Evolutionary conservation across 352 stramenopile species (phyloP).

Genomic region (Phytopythium ostracodes): DNA sequence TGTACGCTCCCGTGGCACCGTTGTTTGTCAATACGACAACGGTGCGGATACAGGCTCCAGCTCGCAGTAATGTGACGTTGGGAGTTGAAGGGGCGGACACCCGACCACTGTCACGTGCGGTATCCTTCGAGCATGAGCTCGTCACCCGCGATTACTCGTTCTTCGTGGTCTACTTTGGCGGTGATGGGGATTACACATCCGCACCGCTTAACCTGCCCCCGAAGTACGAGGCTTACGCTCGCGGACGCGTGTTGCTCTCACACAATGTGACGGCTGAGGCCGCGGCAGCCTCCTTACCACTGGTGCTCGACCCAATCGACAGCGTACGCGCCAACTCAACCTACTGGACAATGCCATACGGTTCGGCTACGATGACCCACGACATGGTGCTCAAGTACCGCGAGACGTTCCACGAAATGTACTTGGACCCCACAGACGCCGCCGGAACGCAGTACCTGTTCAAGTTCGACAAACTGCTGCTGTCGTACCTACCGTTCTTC

Average conservation of each 20-base stretch:
- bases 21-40: slow-evolving; percentile 93
- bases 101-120: slow-evolving; percentile 65
- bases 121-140: slow-evolving; percentile 83
- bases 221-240: slow-evolving; percentile 90
- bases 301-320: slow-evolving; percentile 71
- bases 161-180: slow-evolving; percentile 73
- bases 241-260: slow-evolving; percentile 90
- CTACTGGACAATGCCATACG: slow-evolving; percentile 75
- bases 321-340: slow-evolving; percentile 45
- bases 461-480: slow-evolving; percentile 76
- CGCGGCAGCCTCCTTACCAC: slow-evolving; percentile 34
- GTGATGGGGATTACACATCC: slow-evolving; percentile 59
- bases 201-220: slow-evolving; percentile 93
- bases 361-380: slow-evolving; percentile 70
- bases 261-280: slow-evolving; percentile 88
- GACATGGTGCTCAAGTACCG: slow-evolving; percentile 92
- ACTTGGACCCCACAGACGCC: slow-evolving; percentile 42
- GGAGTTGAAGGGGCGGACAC: slow-evolving; percentile 50
- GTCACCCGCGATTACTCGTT: slow-evolving; percentile 90
- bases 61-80: slow-evolving; percentile 67
- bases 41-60: slow-evolving; percentile 75
- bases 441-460: slow-evolving; percentile 53
- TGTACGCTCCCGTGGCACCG: slow-evolving; percentile 80
- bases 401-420: slow-evolving; percentile 94
- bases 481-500: slow-evolving; percentile 96